Evolutionary conservation across 2,329 filamentous ascomycete species (phyloP).

Genomic region (Alternaria hordeiaustralica): DNA sequence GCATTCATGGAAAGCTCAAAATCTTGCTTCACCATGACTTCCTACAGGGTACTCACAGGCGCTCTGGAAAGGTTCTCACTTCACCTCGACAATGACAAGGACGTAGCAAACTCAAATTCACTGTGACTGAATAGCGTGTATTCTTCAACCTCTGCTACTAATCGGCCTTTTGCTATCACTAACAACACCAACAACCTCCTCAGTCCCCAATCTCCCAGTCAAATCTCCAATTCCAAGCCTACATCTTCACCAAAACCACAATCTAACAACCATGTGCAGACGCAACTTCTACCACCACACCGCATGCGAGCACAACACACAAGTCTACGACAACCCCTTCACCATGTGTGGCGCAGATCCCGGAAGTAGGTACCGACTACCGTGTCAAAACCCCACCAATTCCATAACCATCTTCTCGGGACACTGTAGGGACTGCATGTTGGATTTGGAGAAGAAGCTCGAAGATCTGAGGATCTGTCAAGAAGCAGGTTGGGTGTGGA

Average conservation of each 20-base stretch:
- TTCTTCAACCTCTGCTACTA: neutral
- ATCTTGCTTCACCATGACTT: neutral
- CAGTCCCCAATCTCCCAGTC: neutral
- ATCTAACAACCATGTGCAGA: neutral
- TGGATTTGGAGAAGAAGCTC: neutral
- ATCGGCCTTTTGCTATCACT: neutral
- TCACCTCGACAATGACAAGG: neutral
- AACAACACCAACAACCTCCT: neutral
- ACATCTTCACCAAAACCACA: neutral
- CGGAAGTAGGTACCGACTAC: neutral
- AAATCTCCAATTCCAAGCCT: neutral
- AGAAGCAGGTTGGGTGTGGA: neutral
- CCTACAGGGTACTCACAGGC: neutral
- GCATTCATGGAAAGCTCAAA: neutral
- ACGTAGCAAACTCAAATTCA: neutral
- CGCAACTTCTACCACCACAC: neutral
- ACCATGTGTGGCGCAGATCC: neutral
- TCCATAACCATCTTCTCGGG: neutral
- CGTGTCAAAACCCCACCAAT: neutral
- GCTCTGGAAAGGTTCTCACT: neutral
- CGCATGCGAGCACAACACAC: neutral
- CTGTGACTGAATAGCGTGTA: neutral
- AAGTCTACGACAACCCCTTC: neutral
- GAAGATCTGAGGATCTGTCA: neutral
- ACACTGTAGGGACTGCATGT: neutral